Conservation (phyloP, 371 early-diverging fungal genomes). For the Haplosporangium sp. region DNA sequence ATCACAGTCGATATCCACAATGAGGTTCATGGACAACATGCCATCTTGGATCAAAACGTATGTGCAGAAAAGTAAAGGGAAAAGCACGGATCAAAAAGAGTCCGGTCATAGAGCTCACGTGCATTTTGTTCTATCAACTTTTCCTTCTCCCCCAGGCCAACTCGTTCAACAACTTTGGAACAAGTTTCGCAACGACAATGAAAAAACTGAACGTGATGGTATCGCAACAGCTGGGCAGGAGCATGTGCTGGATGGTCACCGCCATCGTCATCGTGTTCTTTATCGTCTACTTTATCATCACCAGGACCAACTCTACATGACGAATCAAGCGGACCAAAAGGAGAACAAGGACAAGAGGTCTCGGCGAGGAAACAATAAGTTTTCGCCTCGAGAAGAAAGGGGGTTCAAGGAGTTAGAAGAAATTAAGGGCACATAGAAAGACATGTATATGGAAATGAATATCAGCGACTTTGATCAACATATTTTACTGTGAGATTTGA, state of each 20-base stretch:
- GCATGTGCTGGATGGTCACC: slow-evolving; percentile 56
- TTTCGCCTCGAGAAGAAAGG: not conserved
- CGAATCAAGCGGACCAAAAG: not conserved
- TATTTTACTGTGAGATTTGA: not conserved
- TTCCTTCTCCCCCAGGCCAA: slow-evolving; percentile 16
- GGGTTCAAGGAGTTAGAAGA: not conserved
- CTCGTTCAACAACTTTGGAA: slow-evolving; percentile 40
- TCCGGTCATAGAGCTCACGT: not conserved
- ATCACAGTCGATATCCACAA: slow-evolving; percentile 53
- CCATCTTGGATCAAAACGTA: slow-evolving; percentile 53
- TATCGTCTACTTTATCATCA: slow-evolving; percentile 48
- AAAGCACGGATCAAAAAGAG: not conserved
- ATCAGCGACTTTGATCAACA: not conserved
- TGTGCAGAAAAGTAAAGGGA: not conserved
- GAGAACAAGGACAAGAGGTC: not conserved
- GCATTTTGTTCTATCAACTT: not conserved
- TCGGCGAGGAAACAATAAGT: too few relatives aligned
- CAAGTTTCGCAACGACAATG: slow-evolving; percentile 39
- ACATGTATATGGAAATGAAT: too few relatives aligned
- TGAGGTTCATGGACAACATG: slow-evolving; percentile 52
- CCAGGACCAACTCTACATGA: slow-evolving; percentile 40
- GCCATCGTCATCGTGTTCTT: slow-evolving; percentile 51
- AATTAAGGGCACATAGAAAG: too few relatives aligned
- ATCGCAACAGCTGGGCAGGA: slow-evolving; percentile 44
- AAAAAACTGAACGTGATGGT: slow-evolving; percentile 52